A percentile compares a stretch with the other conserved stretches of the same genome.
phyloP scores from a whole-genome alignment of 2,329 filamentous ascomycete species.

The Fusarium coicis region DNA sequence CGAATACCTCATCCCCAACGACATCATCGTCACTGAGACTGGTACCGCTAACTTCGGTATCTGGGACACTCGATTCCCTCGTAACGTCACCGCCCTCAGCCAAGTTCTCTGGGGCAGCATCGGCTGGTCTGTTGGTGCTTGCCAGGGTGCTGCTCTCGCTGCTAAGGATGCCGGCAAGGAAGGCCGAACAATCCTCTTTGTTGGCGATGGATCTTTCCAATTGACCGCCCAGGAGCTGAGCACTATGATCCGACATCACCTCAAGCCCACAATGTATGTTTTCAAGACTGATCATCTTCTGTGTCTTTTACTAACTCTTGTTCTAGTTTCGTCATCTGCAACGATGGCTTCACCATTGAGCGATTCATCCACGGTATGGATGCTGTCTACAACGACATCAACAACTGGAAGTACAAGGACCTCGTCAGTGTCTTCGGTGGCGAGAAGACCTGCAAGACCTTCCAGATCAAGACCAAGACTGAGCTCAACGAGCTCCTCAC shows the following conservation, averaged over 20 bases:
- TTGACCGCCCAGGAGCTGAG: slow-evolving; percentile 85
- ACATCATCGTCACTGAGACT: slow-evolving; percentile 87
- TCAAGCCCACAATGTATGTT: slow-evolving; percentile 80
- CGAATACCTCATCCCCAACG: slow-evolving; percentile 75
- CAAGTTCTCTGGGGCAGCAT: slow-evolving; percentile 80
- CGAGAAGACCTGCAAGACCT: slow-evolving; percentile 68
- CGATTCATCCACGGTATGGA: slow-evolving; percentile 87
- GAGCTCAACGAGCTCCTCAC: slow-evolving; percentile 74
- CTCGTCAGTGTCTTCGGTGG: slow-evolving; percentile 76
- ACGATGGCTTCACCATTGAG: slow-evolving; percentile 91
- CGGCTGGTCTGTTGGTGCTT: slow-evolving; percentile 69
- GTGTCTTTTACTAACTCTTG: slow-evolving; percentile 32
- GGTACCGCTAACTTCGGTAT: slow-evolving; percentile 91
- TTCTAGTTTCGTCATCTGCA: slow-evolving; percentile 80
- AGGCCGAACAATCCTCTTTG: slow-evolving; percentile 81
- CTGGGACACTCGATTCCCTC: slow-evolving; percentile 84
- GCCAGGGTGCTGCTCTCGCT: slow-evolving; percentile 76
- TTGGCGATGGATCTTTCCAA: slow-evolving; percentile 90
- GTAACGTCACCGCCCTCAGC: slow-evolving; percentile 80
- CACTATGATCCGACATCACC: slow-evolving; percentile 80
- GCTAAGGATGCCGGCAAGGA: slow-evolving; percentile 70
- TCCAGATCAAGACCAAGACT: slow-evolving; percentile 74
- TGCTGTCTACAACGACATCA: slow-evolving; percentile 83
- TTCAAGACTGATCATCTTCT: not conserved
- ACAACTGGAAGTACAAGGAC: slow-evolving; percentile 77